A percentile compares a stretch with the other conserved stretches of the same genome.
Conservation (phyloP, 208 protist genomes). For the Crithidia fasciculata region DNA sequence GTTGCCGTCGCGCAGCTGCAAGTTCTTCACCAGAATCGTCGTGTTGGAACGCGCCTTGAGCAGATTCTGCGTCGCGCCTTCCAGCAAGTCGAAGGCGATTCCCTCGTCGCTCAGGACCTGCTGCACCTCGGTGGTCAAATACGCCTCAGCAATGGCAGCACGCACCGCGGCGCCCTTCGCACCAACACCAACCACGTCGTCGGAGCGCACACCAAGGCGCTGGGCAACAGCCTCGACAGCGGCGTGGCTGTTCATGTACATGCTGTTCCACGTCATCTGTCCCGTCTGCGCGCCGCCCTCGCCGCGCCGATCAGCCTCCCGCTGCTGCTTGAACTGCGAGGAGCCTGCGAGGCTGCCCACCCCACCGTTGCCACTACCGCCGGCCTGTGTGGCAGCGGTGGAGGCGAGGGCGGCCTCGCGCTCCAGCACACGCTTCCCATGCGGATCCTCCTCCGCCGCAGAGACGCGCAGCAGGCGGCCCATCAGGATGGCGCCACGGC, state of each 20-base stretch:
- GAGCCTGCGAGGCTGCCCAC: constrained; percentile 38
- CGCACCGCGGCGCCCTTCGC: constrained; percentile 89
- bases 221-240: constrained; percentile 77
- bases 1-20: constrained; percentile 51
- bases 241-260: constrained; percentile 85
- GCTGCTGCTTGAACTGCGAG: constrained; percentile 73
- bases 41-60: constrained; percentile 80
- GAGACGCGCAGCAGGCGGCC: constrained; percentile 76
- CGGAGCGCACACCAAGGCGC: constrained; percentile 61
- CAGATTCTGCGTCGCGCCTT: constrained; percentile 61
- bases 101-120: constrained; percentile 79
- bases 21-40: constrained; percentile 85
- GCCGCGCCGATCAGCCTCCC: constrained; percentile 41
- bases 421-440: constrained; percentile 55
- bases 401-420: constrained; percentile 42
- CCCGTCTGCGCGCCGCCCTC: constrained; percentile 15
- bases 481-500: constrained; percentile 92
- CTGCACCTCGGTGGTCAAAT: constrained; percentile 79
- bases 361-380: background rate
- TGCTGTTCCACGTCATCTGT: constrained; percentile 70
- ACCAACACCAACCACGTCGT: constrained; percentile 65
- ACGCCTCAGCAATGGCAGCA: constrained; percentile 85
- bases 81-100: constrained; percentile 73
- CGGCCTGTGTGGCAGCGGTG: constrained; percentile 19
- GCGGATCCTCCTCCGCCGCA: constrained; percentile 79